phyloP scores from a whole-genome alignment of 192 early-diverging fungal genomes.

The Coemansia sp. region DNA sequence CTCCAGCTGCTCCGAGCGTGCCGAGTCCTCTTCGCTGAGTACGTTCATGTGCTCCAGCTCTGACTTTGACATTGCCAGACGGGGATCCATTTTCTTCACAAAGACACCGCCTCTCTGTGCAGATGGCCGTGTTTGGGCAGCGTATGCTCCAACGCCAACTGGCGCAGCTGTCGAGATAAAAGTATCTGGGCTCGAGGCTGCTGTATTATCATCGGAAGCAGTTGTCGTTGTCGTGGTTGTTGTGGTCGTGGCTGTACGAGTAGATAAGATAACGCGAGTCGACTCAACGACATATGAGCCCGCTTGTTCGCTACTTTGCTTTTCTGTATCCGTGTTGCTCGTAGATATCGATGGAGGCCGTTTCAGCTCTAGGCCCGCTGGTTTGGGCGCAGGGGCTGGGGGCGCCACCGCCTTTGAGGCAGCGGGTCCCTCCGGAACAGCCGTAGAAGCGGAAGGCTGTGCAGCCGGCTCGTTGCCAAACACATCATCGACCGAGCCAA shows the following conservation, averaged over 20 bases:
- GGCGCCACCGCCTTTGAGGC: background rate
- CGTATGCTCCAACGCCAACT: background rate
- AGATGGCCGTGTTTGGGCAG: background rate
- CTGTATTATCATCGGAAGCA: background rate
- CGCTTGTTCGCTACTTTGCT: background rate
- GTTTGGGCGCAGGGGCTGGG: constrained; percentile 37
- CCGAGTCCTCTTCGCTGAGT: constrained; percentile 48
- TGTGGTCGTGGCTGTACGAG: constrained; percentile 4
- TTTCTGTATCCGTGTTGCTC: background rate
- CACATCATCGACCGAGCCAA: constrained; percentile 45
- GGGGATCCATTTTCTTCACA: constrained; percentile 44
- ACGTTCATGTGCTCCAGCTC: constrained; percentile 53
- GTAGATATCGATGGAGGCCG: background rate
- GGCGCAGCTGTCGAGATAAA: background rate
- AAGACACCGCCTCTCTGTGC: constrained; percentile 38
- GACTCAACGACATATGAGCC: background rate
- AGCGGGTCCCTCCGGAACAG: background rate
- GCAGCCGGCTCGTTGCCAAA: constrained; percentile 12
- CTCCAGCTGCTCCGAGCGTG: constrained; percentile 50
- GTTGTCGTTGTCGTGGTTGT: constrained; percentile 8
- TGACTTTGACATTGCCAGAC: constrained; percentile 47
- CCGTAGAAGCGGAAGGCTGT: background rate
- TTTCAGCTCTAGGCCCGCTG: constrained; percentile 11
- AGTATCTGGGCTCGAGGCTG: background rate
- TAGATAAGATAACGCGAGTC: background rate